Evolutionary conservation across 306 rosid genomes (phyloP).

Genomic region (Comarum palustre): DNA sequence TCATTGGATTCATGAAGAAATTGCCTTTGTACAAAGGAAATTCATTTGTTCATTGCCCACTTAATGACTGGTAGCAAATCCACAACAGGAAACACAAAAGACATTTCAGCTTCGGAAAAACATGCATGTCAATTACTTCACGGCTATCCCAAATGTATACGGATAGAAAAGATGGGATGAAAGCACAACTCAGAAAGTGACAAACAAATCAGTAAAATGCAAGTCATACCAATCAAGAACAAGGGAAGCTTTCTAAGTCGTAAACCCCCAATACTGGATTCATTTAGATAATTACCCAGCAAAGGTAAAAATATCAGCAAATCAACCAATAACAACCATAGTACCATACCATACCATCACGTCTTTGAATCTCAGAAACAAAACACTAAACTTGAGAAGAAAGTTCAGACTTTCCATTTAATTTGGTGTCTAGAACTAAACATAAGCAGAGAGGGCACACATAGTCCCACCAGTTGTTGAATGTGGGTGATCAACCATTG

Average conservation of each 20-base stretch:
- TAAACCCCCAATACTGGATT: slow-evolving; percentile 30
- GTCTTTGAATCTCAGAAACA: slow-evolving; percentile 19
- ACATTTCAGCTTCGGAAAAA: not conserved
- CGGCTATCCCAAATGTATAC: no score
- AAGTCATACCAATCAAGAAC: not conserved
- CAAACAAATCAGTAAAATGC: not conserved
- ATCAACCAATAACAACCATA: slow-evolving; percentile 43
- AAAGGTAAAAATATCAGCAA: slow-evolving; percentile 17
- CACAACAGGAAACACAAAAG: not conserved
- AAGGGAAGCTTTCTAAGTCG: slow-evolving; percentile 3
- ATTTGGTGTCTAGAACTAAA: slow-evolving; percentile 33
- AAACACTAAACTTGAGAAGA: slow-evolving; percentile 34
- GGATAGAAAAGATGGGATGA: not conserved
- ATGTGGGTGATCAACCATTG: slow-evolving; percentile 6
- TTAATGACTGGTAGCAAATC: not conserved
- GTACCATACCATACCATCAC: slow-evolving; percentile 17
- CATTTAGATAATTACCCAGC: slow-evolving; percentile 32
- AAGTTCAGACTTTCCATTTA: slow-evolving; percentile 27
- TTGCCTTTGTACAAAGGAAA: not conserved
- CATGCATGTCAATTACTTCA: not conserved
- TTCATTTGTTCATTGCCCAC: not conserved
- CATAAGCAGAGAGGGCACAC: slow-evolving; percentile 35
- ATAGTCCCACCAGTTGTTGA: slow-evolving; percentile 8
- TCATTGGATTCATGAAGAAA: not conserved
- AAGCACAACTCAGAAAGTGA: not conserved